Evolutionary conservation across 2,329 filamentous ascomycete genomes (phyloP), one percentile per base, ranked within the genome.

Genomic region (Exophiala bonariae): DNA sequence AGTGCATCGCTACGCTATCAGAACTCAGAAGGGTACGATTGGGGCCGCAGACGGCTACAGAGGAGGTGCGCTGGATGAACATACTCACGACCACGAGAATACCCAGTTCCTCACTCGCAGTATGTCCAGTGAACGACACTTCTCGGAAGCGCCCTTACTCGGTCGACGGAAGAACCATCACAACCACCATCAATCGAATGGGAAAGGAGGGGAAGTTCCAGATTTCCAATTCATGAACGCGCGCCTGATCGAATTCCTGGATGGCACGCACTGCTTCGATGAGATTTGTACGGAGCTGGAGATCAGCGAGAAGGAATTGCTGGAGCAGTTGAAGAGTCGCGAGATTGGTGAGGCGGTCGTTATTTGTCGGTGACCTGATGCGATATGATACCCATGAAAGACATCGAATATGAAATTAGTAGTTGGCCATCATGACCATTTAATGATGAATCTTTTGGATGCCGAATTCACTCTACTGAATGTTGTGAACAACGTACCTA

Each of bases 1-100:
- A 26, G 85, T 96, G 32, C 89, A 97, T 71, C 95, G 93, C 66
- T 95, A 95, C 64, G 87, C 89, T 81, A 95, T 55, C 63, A 69
- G 35, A 67, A 70, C 4, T 60, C 65, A 1, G 57, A 67, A 30
- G 36, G 43, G 28, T 13, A 32, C 43, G 26, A 31, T 38, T 4
- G 23, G 34, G 18, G 23, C 31, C 28, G 14, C 13, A 3, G 8
- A 10, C 31, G 38, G 39, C 13, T 18, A 28, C 10, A 23, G n/a
- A 26, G 22, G 20, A 11, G 22, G 22, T 11, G 35, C 10, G 4
- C 18, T 19, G 10, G 44, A 39, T 35, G 41, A n/a, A n/a, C n/a
- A n/a, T n/a, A n/a, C n/a, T n/a, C n/a, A n/a, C n/a, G n/a, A 31
- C 1, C 17, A 36, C 2, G 17, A 37, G 9, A 35, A 41, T 16